phyloP scores from a whole-genome alignment of 805 yeast genomes.

The Torulaspora microellipsoides region DNA sequence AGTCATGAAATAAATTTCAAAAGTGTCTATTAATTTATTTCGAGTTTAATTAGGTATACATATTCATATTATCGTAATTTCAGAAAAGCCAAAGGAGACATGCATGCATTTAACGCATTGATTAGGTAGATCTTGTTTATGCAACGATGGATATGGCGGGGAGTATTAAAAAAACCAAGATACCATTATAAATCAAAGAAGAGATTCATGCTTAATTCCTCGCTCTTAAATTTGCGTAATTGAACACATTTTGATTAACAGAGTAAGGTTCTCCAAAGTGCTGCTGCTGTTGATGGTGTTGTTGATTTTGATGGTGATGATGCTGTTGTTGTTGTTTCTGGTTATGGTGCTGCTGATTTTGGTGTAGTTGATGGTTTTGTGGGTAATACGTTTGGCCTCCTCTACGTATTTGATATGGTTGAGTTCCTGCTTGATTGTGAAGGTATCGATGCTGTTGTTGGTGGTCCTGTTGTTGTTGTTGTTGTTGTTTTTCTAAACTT shows the following conservation, averaged over 20 bases:
- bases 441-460: slow-evolving; percentile 12
- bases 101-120: no score
- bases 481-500: slow-evolving; percentile 22
- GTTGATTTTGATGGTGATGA: no score
- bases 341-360: no score
- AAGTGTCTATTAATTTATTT: neutral
- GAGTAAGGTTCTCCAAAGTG: slow-evolving; percentile 8
- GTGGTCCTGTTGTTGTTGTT: slow-evolving; percentile 18
- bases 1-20: neutral
- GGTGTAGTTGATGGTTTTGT: neutral
- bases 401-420: slow-evolving; percentile 4
- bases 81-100: no score
- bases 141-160: no score
- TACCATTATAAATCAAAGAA: no score
- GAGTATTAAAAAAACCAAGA: no score
- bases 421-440: slow-evolving; percentile 4
- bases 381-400: slow-evolving; percentile 7
- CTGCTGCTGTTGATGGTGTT: slow-evolving; percentile 5
- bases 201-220: slow-evolving; percentile 1
- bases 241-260: slow-evolving; percentile 4
- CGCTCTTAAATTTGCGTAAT: slow-evolving; percentile 7
- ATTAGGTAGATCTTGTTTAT: no score
- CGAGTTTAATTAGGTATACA: no score
- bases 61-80: no score
- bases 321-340: neutral